Evolutionary conservation across 2,329 filamentous ascomycete genomes (phyloP), one percentile per base, ranked within the genome.

Genomic region (Penicillium sp.): DNA sequence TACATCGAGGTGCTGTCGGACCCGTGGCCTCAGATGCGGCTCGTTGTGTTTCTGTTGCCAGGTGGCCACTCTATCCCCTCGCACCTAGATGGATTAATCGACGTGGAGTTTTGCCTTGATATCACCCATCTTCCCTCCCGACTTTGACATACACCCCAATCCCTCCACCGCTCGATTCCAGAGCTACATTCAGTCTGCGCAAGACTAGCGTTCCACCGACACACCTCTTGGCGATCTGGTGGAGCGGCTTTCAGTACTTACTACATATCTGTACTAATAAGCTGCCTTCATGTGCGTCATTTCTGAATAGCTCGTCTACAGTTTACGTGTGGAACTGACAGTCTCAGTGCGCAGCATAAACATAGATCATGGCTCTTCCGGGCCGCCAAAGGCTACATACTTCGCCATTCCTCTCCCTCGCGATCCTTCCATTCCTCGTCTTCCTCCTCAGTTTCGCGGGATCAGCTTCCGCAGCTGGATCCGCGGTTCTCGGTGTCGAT

Each of bases 401-500:
- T 48, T 70, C 72, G 23, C 66, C 73, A 21, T 58, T 77, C 52
- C 70, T 79, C 23, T 76, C 77, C 58, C 69, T 81, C 57, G 66
- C 81, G 14, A 66, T 83, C 49, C 66, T 86, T 35, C 75, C 81
- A 7, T 72, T 83, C 54, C 67, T 87, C 33, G 69, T 87, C 21
- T 77, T 79, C 57, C 77, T 85, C 56, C 64, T 82, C 55, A 76
- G 85, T 55, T 77, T 88, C 57, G 81, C 86, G 65, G 77, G 78
- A 23, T 78, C 79, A 59, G 82, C 83, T 52, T 82, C 85, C 56
- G 84, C 83, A 55, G 86, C 84, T 54, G 84, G 84, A 37, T 86
- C 91, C 9, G 91, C 92, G 53, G 93, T 98, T 19, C 81, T 99
- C 23, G 95, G 95, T 62, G 85, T 99, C 69, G 95, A 99, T 77